A percentile compares a stretch with the other conserved stretches of the same genome.
phyloP scores from a whole-genome alignment of 441 rosid species.

The Raphanus hybrid region DNA sequence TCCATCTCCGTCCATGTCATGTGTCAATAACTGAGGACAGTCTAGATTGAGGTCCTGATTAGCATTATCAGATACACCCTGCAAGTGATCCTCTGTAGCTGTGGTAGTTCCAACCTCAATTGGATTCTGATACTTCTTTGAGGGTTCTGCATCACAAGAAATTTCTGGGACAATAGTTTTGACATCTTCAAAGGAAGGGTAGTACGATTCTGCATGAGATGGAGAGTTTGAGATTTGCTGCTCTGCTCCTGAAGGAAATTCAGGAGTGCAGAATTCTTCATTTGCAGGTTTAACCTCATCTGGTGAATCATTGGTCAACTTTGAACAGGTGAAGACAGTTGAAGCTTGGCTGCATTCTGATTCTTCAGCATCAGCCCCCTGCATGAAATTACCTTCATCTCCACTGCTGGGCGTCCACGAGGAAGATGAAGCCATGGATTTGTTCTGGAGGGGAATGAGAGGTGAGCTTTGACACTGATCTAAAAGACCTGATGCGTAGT shows the following conservation, averaged over 20 bases:
- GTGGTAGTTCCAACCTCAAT: conserved; percentile 47
- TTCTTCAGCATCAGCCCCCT: conserved; percentile 66
- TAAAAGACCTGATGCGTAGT: conserved; percentile 84
- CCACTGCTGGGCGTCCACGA: conserved; percentile 69
- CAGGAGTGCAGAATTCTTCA: conserved; percentile 56
- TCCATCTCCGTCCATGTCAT: conserved; percentile 50
- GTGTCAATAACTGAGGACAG: conserved; percentile 53
- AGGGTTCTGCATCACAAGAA: conserved; percentile 63
- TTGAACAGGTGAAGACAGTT: conserved; percentile 58
- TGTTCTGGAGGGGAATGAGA: conserved; percentile 62
- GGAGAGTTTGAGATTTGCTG: conserved; percentile 64
- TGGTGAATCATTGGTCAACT: conserved; percentile 65
- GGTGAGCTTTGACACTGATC: conserved; percentile 79
- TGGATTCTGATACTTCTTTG: too few relatives aligned
- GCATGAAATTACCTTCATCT: conserved; percentile 64
- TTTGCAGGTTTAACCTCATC: conserved; percentile 48
- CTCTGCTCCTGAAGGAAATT: conserved; percentile 51
- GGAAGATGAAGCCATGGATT: conserved; percentile 61
- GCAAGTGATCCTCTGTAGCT: conserved; percentile 54
- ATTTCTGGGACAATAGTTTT: conserved; percentile 61
- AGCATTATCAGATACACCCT: conserved; percentile 54
- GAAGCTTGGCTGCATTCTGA: conserved; percentile 78
- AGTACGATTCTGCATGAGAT: conserved; percentile 66
- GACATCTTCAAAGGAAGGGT: conserved; percentile 59
- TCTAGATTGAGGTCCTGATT: conserved; percentile 55